A percentile compares a stretch with the other conserved stretches of the same genome.
phyloP scores from a whole-genome alignment of 768 basidiomycete genomes.

The Agaricus sinodeliciosus region DNA sequence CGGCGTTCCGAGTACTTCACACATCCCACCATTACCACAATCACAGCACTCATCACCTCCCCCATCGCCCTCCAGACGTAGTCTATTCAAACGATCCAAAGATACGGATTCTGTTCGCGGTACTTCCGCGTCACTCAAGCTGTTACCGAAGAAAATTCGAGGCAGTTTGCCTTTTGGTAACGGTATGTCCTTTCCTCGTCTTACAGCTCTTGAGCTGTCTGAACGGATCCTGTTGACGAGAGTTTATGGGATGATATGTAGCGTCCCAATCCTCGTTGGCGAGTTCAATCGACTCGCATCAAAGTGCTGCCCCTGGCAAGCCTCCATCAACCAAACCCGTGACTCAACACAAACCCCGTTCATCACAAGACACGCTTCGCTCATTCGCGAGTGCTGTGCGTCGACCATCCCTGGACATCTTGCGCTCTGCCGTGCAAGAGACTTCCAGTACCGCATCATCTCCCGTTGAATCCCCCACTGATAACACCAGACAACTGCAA shows the following conservation, averaged over 20 bases:
- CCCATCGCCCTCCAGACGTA: slow-evolving; percentile 41
- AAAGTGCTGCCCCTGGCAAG: not conserved
- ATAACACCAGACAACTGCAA: slow-evolving; percentile 16
- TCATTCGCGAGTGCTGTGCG: slow-evolving; percentile 21
- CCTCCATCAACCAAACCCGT: slow-evolving; percentile 17
- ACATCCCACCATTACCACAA: not conserved
- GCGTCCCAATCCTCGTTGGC: slow-evolving; percentile 10
- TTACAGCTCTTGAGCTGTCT: not conserved
- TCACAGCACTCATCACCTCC: slow-evolving; percentile 25
- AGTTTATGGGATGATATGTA: slow-evolving; percentile 13
- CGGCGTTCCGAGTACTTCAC: not conserved
- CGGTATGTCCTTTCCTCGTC: slow-evolving; percentile 3
- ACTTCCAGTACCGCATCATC: slow-evolving; percentile 9
- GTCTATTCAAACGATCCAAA: slow-evolving; percentile 51
- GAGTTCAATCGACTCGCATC: slow-evolving; percentile 8
- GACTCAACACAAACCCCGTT: slow-evolving; percentile 26
- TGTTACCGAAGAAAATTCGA: slow-evolving; percentile 50
- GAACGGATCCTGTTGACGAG: not conserved
- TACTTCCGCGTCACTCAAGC: slow-evolving; percentile 29
- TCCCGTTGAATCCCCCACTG: slow-evolving; percentile 5
- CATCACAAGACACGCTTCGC: slow-evolving; percentile 19
- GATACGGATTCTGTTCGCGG: slow-evolving; percentile 31
- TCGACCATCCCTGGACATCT: slow-evolving; percentile 33
- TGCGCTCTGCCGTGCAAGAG: slow-evolving; percentile 22
- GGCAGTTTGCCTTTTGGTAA: slow-evolving; percentile 13